phyloP scores from a whole-genome alignment of 805 yeast species.

The Candida silvatica region DNA sequence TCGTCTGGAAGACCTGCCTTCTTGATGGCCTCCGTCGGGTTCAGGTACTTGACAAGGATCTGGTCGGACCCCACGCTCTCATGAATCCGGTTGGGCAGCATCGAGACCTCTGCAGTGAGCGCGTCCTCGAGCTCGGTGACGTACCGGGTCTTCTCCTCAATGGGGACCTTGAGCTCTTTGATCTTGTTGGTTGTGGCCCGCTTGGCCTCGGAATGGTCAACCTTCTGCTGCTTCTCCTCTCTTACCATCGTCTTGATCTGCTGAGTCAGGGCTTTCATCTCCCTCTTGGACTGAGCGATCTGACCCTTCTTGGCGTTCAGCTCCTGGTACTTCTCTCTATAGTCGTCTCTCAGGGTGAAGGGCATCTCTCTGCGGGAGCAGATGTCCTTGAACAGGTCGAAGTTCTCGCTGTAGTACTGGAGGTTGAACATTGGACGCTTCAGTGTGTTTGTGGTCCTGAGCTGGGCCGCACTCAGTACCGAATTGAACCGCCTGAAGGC shows the following conservation, averaged over 20 bases:
- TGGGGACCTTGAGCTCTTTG: conserved; percentile 18
- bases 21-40: conserved; percentile 27
- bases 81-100: conserved; percentile 58
- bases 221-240: conserved; percentile 9
- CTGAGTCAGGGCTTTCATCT: conserved; percentile 14
- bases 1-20: conserved; percentile 8
- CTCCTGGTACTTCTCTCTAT: conserved; percentile 13
- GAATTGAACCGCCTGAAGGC: conserved; percentile 4
- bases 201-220: conserved; percentile 6
- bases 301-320: conserved; percentile 7
- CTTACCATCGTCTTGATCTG: conserved; percentile 12
- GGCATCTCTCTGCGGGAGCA: conserved; percentile 26
- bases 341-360: conserved; percentile 16
- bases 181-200: conserved; percentile 10
- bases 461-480: conserved; percentile 1
- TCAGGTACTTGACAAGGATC: conserved; percentile 43
- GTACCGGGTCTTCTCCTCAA: conserved; percentile 20
- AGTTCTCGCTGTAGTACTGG: conserved; percentile 21
- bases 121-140: conserved; percentile 25
- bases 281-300: conserved; percentile 13
- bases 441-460: conserved; percentile 21
- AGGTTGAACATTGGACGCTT: conserved; percentile 28
- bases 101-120: conserved; percentile 33
- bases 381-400: conserved; percentile 19
- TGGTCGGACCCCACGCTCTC: conserved; percentile 34